A percentile compares a stretch with the other conserved stretches of the same genome.
These are phyloP conservation scores for Fusarium mangiferae DNA, from an alignment of 2,329 filamentous ascomycete genomes.

Conservation along the genomic window DNA sequence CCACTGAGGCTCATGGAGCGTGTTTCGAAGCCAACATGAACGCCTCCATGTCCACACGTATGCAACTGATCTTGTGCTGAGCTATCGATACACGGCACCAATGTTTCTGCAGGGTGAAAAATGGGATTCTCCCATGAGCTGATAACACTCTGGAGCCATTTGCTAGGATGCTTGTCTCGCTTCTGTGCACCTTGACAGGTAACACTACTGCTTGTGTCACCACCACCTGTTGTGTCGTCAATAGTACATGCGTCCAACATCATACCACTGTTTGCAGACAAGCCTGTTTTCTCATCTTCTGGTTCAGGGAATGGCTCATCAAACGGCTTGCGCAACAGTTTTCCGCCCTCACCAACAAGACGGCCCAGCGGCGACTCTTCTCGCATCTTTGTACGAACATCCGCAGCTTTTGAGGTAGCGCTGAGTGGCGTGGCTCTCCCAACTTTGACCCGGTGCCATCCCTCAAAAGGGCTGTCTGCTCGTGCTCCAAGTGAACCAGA, in stretches of 20 bases:
- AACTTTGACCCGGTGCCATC: slow-evolving; percentile 52
- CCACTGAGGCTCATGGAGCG: slow-evolving; percentile 48
- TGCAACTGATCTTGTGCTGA: neutral
- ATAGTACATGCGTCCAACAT: neutral
- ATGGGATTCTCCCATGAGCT: slow-evolving; percentile 79
- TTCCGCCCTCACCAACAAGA: slow-evolving; percentile 55
- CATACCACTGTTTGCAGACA: neutral
- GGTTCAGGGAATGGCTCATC: slow-evolving; percentile 45
- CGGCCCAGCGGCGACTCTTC: slow-evolving; percentile 16
- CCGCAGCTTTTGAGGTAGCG: neutral
- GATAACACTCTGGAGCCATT: slow-evolving; percentile 71
- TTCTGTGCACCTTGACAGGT: neutral
- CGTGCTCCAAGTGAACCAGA: slow-evolving; percentile 1
- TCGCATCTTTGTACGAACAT: slow-evolving; percentile 1
- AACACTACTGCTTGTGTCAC: neutral
- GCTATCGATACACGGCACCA: slow-evolving; percentile 55
- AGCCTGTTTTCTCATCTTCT: neutral
- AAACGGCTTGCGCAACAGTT: slow-evolving; percentile 58
- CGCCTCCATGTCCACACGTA: slow-evolving; percentile 10
- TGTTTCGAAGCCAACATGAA: slow-evolving; percentile 45
- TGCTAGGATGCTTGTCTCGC: slow-evolving; percentile 37
- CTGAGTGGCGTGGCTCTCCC: slow-evolving; percentile 31
- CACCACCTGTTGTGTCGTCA: neutral
- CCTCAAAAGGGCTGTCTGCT: slow-evolving; percentile 46
- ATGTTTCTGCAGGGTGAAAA: slow-evolving; percentile 64